These are phyloP conservation scores for Gynostemma pentaphyllum DNA, from an alignment of 306 rosid species.

Conservation along the genomic window DNA sequence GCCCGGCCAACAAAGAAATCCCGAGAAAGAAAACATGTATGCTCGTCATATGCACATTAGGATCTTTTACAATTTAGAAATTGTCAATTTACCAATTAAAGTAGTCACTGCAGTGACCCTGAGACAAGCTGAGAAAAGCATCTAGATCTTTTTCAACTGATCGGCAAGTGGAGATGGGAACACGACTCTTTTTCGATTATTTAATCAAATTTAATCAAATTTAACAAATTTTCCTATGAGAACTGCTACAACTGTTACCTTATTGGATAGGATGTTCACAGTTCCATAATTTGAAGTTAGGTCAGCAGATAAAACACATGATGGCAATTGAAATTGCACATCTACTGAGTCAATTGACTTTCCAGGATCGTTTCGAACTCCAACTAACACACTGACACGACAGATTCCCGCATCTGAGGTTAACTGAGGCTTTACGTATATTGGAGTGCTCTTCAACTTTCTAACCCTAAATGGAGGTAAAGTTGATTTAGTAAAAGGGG, in stretches of 20 bases:
- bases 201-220: neutral
- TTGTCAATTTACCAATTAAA: neutral
- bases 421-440: conserved; percentile 87
- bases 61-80: neutral
- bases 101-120: neutral
- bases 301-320: conserved; percentile 69
- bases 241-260: conserved; percentile 33
- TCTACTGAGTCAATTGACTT: conserved; percentile 59
- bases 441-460: conserved; percentile 77
- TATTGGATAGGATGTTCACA: conserved; percentile 59
- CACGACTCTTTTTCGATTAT: neutral
- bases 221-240: neutral
- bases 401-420: conserved; percentile 70
- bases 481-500: neutral
- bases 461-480: conserved; percentile 50
- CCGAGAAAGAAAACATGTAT: neutral
- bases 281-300: conserved; percentile 76
- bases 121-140: neutral
- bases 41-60: neutral
- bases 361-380: conserved; percentile 78
- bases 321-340: conserved; percentile 68
- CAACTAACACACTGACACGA: conserved; percentile 69
- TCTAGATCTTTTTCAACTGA: neutral
- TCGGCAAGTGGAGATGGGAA: neutral
- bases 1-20: neutral